These are phyloP conservation scores for Fusarium burgessii DNA, from an alignment of 2,329 filamentous ascomycete species.

Conservation along the genomic window DNA sequence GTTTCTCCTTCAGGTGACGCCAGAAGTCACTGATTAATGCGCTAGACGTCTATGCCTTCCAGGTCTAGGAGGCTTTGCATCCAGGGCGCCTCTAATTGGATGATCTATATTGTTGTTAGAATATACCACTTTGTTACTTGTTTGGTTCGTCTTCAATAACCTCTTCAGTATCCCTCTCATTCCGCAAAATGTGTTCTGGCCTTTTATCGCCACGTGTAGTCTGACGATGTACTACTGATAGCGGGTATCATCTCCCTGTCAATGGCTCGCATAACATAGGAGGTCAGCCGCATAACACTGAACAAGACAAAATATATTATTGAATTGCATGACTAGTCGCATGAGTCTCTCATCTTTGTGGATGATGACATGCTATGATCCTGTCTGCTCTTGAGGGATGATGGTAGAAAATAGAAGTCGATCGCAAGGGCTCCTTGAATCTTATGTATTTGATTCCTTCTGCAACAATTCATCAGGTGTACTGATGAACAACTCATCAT, in stretches of 20 bases:
- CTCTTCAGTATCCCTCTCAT: neutral
- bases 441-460: neutral
- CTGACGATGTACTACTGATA: neutral
- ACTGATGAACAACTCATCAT: too few relatives aligned
- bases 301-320: neutral
- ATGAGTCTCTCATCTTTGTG: neutral
- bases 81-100: neutral
- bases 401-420: neutral
- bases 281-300: neutral
- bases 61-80: neutral
- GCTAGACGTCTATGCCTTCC: neutral
- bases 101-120: neutral
- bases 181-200: neutral
- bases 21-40: conserved; percentile 9
- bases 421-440: neutral
- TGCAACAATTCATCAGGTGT: neutral
- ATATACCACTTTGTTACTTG: conserved; percentile 27
- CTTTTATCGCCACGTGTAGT: neutral
- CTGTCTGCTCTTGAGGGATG: neutral
- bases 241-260: neutral
- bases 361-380: neutral
- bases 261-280: neutral
- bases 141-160: neutral
- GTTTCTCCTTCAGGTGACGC: conserved; percentile 11
- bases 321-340: neutral